phyloP scores from a whole-genome alignment of 805 yeast species.

The Scheffersomyces coipomensis region DNA sequence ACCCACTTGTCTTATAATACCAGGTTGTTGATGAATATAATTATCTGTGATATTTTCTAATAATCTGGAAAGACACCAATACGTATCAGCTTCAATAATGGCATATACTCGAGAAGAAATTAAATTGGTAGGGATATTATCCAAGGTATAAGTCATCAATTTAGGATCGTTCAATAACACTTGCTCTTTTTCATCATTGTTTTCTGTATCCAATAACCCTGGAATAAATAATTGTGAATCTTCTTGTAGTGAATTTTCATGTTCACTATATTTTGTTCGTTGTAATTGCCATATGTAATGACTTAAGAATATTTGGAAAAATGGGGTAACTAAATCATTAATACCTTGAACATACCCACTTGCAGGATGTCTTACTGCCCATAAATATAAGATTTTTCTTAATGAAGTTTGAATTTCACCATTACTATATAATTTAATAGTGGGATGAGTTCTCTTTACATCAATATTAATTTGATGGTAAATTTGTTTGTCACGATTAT shows the following conservation, averaged over 20 bases:
- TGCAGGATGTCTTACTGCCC: constrained; percentile 98
- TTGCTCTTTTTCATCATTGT: constrained; percentile 23
- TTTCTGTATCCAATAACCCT: constrained; percentile 25
- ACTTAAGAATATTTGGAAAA: constrained; percentile 79
- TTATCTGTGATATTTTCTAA: constrained; percentile 95
- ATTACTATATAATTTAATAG: constrained; percentile 66
- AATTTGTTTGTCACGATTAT: constrained; percentile 49
- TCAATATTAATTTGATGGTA: constrained; percentile 97
- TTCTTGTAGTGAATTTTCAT: constrained; percentile 10
- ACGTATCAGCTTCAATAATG: constrained; percentile 89
- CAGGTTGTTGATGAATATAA: constrained; percentile 97
- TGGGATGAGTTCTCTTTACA: constrained; percentile 91
- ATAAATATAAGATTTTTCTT: constrained; percentile 78
- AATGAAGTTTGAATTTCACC: constrained; percentile 74
- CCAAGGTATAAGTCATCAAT: constrained; percentile 37
- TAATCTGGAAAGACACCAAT: constrained; percentile 91
- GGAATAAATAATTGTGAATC: constrained; percentile 29
- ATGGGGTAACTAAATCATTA: constrained; percentile 90
- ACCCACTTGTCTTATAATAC: constrained; percentile 86
- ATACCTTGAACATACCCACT: constrained; percentile 98
- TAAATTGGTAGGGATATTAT: constrained; percentile 58
- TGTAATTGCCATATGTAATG: constrained; percentile 55
- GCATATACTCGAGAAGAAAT: constrained; percentile 60
- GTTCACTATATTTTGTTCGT: constrained; percentile 9
- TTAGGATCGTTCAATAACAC: constrained; percentile 23